phyloP scores from a whole-genome alignment of 192 early-diverging fungal species.

The Phycomyces blakesleeanus region DNA sequence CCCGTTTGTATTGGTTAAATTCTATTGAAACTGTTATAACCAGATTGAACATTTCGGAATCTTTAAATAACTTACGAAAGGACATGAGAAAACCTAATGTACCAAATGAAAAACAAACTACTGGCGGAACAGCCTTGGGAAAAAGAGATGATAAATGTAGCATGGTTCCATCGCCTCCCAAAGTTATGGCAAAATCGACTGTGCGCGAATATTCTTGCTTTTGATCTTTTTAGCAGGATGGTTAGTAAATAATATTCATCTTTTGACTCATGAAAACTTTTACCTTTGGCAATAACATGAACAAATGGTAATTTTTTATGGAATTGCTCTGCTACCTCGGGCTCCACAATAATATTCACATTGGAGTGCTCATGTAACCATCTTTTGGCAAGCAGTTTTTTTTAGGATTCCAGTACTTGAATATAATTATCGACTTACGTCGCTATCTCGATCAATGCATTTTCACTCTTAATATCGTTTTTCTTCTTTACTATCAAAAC shows the following conservation, averaged over 20 bases:
- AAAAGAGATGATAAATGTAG: slow-evolving; percentile 84
- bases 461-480: slow-evolving; percentile 59
- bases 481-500: slow-evolving; percentile 84
- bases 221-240: slow-evolving; percentile 18
- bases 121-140: slow-evolving; percentile 69
- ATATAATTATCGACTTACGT: slow-evolving; percentile 31
- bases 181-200: slow-evolving; percentile 85
- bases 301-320: slow-evolving; percentile 45
- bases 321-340: slow-evolving; percentile 56
- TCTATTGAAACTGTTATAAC: slow-evolving; percentile 37
- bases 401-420: background rate
- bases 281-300: slow-evolving; percentile 51
- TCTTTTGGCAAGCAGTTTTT: slow-evolving; percentile 26
- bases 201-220: slow-evolving; percentile 61
- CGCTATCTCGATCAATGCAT: slow-evolving; percentile 61
- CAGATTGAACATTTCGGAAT: too few relatives aligned
- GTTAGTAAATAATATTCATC: background rate
- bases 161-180: slow-evolving; percentile 92
- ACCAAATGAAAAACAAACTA: slow-evolving; percentile 92
- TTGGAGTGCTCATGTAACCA: slow-evolving; percentile 64
- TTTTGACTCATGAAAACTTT: background rate
- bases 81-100: slow-evolving; percentile 90
- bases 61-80: slow-evolving; percentile 64
- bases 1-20: slow-evolving; percentile 57
- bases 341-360: slow-evolving; percentile 69